Base-by-base conservation (phyloP, 1,284 basidiomycete genomes). In the Volvariella volvacea region DNA sequence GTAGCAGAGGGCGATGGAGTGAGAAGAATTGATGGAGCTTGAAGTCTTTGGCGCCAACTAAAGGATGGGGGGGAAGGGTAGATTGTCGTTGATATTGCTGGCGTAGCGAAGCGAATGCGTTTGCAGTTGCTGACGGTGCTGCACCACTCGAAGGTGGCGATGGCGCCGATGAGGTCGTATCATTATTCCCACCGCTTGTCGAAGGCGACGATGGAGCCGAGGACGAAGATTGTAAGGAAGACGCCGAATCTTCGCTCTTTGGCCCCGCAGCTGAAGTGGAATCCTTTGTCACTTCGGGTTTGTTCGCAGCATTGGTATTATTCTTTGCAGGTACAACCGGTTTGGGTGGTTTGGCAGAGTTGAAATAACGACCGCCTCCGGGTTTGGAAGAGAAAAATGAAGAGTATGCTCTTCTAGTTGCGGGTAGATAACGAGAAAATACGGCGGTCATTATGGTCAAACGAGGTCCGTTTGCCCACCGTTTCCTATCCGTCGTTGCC, bases 11-110 rank as follows among this genome's bases (percentile, higher is more conserved):
- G 22, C 87, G 73, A 53, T 88, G 79, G 31, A 86, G 63, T 2
- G 86, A 78, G 64, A 89, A 89, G 63, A 89, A 89, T 46, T 84
- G 82, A 55, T 88, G 84, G 12, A 87, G 70, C 53, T 78, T 81
- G 59, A 83, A 79, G 50, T 86, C 84, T 51, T 80, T 76, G 14
- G 78, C 57, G 44, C 70, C 76, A 46, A 87, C 54, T 15, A 71
- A 54, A 3, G 81, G 79, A 56, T 86, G 82, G 2, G 58, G 31
- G 15, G 25, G 43, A 17, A 16, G 41, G 2, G 19, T 16, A 10
- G 19, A 14, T 37, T 12, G 22, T 21, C 19, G 34, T n/a, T 6
- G 15, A 36, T n/a, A n/a, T n/a, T n/a, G n/a, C 34, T 15, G n/a
- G 19, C 14, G 6, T 36, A n/a, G 34, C n/a, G 34, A n/a, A n/a